A percentile compares a stretch with the other conserved stretches of the same genome.
Conservation (phyloP, 176 grass and related monocot species). For the Aegilops umbellulata region DNA sequence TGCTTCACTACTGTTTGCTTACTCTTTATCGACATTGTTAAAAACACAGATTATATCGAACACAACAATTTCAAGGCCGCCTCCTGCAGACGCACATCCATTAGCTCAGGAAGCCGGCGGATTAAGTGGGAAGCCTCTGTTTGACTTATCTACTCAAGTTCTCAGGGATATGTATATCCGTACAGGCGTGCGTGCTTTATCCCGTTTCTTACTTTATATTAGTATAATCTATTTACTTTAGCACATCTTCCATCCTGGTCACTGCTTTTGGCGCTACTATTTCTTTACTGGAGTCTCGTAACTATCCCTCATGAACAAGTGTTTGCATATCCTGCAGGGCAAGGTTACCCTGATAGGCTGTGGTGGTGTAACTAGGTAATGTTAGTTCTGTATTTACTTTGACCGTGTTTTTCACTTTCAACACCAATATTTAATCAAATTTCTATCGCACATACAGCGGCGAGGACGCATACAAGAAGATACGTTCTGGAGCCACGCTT, state of each 20-base stretch:
- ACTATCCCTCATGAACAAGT: neutral
- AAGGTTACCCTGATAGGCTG: conserved; percentile 91
- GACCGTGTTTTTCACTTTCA: neutral
- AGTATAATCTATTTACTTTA: conserved; percentile 3
- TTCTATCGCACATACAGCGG: conserved; percentile 49
- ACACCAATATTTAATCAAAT: conserved; percentile 10
- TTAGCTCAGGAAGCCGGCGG: conserved; percentile 79
- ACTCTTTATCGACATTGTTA: conserved; percentile 19
- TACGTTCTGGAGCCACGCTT: conserved; percentile 82
- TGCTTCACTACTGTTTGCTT: conserved; percentile 5
- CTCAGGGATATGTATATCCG: conserved; percentile 94
- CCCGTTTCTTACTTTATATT: conserved; percentile 8
- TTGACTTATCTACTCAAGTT: conserved; percentile 74
- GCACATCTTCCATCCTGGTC: conserved; percentile 6
- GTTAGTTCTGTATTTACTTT: neutral
- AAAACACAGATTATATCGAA: conserved; percentile 89
- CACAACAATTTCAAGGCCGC: conserved; percentile 78
- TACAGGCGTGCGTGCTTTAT: conserved; percentile 55
- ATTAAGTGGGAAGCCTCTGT: conserved; percentile 96
- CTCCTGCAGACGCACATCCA: conserved; percentile 63
- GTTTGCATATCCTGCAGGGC: conserved; percentile 56
- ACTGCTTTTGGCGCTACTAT: neutral
- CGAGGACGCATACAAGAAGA: conserved; percentile 98
- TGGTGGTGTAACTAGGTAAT: conserved; percentile 89
- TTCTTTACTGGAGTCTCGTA: neutral